Base-by-base conservation (phyloP, 306 rosid genomes). In the Ammopiptanthus mongolicus region DNA sequence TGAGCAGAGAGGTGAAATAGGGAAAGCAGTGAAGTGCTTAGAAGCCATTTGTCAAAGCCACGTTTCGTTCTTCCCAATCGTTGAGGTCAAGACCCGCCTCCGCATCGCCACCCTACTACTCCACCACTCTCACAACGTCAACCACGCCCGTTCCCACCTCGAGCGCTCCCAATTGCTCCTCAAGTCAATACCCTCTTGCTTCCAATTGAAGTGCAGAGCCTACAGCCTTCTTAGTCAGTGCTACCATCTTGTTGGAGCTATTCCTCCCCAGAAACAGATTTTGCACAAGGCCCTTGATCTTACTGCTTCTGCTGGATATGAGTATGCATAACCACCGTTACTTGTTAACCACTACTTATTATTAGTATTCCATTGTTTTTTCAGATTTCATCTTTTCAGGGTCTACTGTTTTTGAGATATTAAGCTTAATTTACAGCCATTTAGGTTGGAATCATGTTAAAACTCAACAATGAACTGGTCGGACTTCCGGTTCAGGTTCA, bases 61-160 rank as follows among this genome's bases (percentile, higher is more conserved):
- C 1, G 96, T 90, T 1, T 90, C 97, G 6, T 92, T 95, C 80
- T 90, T 87, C 84, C 98, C 98, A 14, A 82, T 91, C 60, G 92
- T 91, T 0, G 98, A 95, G 84, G 97, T 95, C 86, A 95, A 88
- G 81, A 88, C 94, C 14, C 96, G 97, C 15, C 97, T 95, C 17
- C 97, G 98, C 58, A 81, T 92, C 69, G 97, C 97, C 21, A 83
- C 97, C 8, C 86, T 95, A 13, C 97, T 95, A 2, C 91, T 95
- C 62, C 89, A 87, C 81, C 89, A 88, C 57, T 91, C 97, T 1
- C 88, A 90, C 88, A 91, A 92, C 81, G 90, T 89, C 47, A 87
- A 85, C 78, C 91, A 88, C 68, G 98, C 98, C 71, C 92, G 85
- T 77, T 76, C 98, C 2, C 98, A 95, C 58, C 91, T 95, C 11